These are phyloP conservation scores for Xanthoparmelia taractica DNA, from an alignment of 495 filamentous ascomycete genomes.

Conservation along the genomic window DNA sequence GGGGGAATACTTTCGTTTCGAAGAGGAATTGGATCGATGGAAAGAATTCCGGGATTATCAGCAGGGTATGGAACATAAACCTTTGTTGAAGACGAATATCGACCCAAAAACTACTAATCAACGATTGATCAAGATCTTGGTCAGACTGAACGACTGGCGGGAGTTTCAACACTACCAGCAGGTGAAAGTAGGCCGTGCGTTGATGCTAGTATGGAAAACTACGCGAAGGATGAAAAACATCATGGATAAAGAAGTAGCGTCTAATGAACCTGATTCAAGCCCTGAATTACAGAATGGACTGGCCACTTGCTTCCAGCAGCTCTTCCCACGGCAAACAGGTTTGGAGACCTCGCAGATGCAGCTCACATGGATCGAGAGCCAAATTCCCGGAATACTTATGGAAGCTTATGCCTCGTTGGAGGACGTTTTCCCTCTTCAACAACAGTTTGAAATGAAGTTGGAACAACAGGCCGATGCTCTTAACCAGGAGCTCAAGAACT, in stretches of 20 bases:
- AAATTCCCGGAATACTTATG: not conserved
- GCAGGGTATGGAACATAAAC: not conserved
- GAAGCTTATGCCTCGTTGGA: not conserved
- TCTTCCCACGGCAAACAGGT: not conserved
- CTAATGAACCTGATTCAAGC: not conserved
- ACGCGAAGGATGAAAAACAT: not conserved
- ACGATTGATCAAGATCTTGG: not conserved
- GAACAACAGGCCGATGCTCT: not conserved
- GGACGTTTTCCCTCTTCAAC: not conserved
- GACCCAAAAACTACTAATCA: not conserved
- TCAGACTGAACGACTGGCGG: slow-evolving; percentile 3
- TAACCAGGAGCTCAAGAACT: slow-evolving; percentile 4
- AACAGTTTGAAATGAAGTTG: not conserved
- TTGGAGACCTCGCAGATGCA: not conserved
- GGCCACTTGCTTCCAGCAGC: not conserved
- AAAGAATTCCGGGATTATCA: not conserved
- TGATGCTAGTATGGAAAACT: not conserved
- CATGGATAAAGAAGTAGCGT: not conserved
- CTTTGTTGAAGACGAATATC: not conserved
- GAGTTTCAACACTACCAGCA: slow-evolving; percentile 4
- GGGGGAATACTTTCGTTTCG: not conserved
- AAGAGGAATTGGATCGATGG: not conserved
- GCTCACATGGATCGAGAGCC: not conserved
- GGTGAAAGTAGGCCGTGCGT: not conserved
- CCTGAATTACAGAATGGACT: not conserved